Conservation (phyloP, 176 grass and related monocot species). For the Bolboschoenus planiculmis region DNA sequence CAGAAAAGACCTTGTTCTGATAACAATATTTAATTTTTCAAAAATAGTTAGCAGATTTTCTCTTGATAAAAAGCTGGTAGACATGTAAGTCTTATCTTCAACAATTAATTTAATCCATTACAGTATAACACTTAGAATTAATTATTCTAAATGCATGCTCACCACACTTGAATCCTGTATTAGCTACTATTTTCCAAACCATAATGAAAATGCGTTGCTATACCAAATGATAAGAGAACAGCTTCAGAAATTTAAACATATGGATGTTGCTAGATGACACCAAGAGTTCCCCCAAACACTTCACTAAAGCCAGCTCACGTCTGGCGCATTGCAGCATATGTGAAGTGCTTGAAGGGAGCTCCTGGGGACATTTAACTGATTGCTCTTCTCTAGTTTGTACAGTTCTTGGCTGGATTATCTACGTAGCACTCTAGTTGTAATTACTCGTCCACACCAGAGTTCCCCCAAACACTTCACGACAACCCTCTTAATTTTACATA, state of each 20-base stretch:
- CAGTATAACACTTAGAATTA: background rate
- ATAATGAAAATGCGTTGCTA: background rate
- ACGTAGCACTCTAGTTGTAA: background rate
- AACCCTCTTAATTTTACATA: background rate
- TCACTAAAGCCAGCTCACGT: conserved; percentile 10
- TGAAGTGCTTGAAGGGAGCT: background rate
- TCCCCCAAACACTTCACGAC: background rate
- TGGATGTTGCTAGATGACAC: background rate
- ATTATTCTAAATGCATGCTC: background rate
- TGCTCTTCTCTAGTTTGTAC: background rate
- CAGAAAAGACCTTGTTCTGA: background rate
- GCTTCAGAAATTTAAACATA: background rate
- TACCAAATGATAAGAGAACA: background rate
- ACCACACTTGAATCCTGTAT: background rate
- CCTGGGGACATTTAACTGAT: background rate
- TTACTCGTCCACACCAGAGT: background rate
- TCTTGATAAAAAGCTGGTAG: background rate
- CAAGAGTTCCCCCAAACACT: conserved; percentile 55
- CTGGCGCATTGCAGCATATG: background rate
- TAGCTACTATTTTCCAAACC: background rate
- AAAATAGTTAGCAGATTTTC: background rate
- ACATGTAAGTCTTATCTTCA: background rate
- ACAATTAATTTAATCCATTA: background rate
- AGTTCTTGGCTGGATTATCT: background rate
- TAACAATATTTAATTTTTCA: background rate